Percentiles rank a stretch among this genome's conserved stretches.
phyloP scores from a whole-genome alignment of 305 asterid genomes.

The Plantago rigida region DNA sequence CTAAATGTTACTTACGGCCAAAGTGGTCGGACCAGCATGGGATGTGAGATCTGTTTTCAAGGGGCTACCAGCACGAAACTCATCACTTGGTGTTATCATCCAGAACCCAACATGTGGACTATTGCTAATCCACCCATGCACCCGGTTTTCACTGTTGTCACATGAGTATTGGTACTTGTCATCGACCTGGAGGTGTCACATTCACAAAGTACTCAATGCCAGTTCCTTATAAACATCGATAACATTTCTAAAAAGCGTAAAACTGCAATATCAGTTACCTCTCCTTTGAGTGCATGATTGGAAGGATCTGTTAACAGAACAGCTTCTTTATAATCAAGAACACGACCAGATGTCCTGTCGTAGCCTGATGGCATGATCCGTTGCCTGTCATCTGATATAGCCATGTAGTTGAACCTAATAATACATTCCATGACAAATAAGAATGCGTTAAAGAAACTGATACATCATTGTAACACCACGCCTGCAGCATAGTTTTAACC shows the following conservation, averaged over 20 bases:
- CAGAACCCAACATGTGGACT: slow-evolving; percentile 43
- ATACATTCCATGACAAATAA: background rate
- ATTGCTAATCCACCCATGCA: slow-evolving; percentile 65
- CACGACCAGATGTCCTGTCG: slow-evolving; percentile 35
- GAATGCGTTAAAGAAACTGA: background rate
- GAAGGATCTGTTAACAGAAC: slow-evolving; percentile 34
- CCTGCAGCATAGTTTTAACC: no score
- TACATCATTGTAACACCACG: background rate
- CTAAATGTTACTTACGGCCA: slow-evolving; percentile 32
- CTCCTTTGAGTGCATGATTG: slow-evolving; percentile 34
- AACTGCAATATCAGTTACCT: slow-evolving; percentile 27
- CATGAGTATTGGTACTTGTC: slow-evolving; percentile 61
- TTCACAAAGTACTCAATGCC: no score
- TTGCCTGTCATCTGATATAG: slow-evolving; percentile 48
- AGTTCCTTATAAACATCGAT: no score
- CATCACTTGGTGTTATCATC: slow-evolving; percentile 60
- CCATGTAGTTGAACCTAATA: slow-evolving; percentile 57
- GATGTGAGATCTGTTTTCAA: slow-evolving; percentile 60
- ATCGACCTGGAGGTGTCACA: slow-evolving; percentile 40
- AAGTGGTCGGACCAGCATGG: slow-evolving; percentile 53
- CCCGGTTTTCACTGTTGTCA: slow-evolving; percentile 46
- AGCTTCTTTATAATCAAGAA: slow-evolving; percentile 52
- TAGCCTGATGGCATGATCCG: slow-evolving; percentile 47
- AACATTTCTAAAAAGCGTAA: no score
- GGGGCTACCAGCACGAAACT: slow-evolving; percentile 62